Percentiles rank a stretch among this genome's conserved stretches.
These are phyloP conservation scores for Adansonia gregorii DNA, from an alignment of 441 rosid species.

Conservation along the genomic window DNA sequence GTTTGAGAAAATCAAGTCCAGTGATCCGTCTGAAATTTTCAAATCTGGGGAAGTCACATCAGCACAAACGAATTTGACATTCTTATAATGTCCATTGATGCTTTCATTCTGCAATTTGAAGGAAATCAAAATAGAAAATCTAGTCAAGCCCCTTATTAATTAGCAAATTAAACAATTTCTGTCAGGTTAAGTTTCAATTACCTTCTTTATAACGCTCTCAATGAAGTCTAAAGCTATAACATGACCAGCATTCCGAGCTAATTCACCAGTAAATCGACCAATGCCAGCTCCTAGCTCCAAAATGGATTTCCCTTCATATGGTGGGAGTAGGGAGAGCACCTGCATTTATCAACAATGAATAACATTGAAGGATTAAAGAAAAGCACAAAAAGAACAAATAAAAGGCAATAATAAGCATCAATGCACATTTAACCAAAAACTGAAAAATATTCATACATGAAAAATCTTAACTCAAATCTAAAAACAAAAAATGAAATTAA, in stretches of 20 bases:
- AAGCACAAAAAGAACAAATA: neutral
- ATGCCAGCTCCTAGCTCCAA: constrained; percentile 69
- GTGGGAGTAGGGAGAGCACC: constrained; percentile 86
- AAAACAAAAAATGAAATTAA: neutral
- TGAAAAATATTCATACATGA: neutral
- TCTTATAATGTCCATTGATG: constrained; percentile 78
- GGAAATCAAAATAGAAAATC: constrained; percentile 22
- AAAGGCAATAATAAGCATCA: neutral
- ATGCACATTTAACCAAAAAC: constrained; percentile 2
- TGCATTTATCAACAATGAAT: constrained; percentile 29
- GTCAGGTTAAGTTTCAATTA: constrained; percentile 26
- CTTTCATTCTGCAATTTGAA: constrained; percentile 68
- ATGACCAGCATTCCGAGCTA: constrained; percentile 80
- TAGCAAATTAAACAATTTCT: constrained; percentile 6
- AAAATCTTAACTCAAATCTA: neutral
- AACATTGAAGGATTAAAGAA: neutral
- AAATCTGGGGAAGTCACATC: constrained; percentile 49
- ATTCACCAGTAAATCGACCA: constrained; percentile 90
- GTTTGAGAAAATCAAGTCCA: constrained; percentile 20
- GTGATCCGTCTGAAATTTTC: constrained; percentile 12
- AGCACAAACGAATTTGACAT: constrained; percentile 84
- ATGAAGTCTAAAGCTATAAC: constrained; percentile 90
- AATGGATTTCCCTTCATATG: constrained; percentile 74
- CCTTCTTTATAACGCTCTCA: constrained; percentile 49
- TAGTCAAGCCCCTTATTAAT: neutral